Evolutionary conservation across 2,329 filamentous ascomycete genomes (phyloP), one percentile per base, ranked within the genome.

Genomic region (Aspergillus arachidicola): DNA sequence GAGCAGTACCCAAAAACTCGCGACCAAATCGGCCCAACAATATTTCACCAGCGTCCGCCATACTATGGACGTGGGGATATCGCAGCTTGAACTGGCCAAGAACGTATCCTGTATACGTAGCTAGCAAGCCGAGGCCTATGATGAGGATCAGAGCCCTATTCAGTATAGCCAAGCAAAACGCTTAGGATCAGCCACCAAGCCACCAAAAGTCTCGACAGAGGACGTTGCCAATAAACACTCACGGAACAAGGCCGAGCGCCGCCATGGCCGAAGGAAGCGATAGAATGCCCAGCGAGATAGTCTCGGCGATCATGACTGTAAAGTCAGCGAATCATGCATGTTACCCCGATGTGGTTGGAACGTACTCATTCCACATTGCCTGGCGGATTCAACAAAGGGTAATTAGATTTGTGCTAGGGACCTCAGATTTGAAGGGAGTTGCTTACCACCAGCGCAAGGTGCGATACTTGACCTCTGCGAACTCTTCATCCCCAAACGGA

Each of bases 31-130:
- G 77, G n/a, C 89, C 89, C 65, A 83, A 79, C 58, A 91, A 80
- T 59, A 91, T 78, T 32, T 82, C 78, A 1, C 87, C 88, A 21
- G 86, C 88, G 69, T 91, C 89, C 28, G 87, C 86, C 69, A 90
- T 89, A 72, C 85, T 86, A 51, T 85, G 82, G 36, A 90, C 81
- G n/a, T 86, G 76, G 1, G 88, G 87, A 69, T 84, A 81, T 48
- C 74, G 75, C 43, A 82, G 71, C 64, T 85, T 85, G 75, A 87
- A 86, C 69, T 85, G 81, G n/a, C 83, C 85, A 38, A 88, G 81
- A 6, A 87, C 80, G 67, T 82, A 85, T 55, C 85, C 85, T 3
- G 84, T 86, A 70, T 87, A 87, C 7, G 81, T 84, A 2, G 85
- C 80, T 7, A 87, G 71, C 46, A 84, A 59, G 16, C 85, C 85